Evolutionary conservation across 306 rosid genomes (phyloP).

Genomic region (Boehmeria nivea): DNA sequence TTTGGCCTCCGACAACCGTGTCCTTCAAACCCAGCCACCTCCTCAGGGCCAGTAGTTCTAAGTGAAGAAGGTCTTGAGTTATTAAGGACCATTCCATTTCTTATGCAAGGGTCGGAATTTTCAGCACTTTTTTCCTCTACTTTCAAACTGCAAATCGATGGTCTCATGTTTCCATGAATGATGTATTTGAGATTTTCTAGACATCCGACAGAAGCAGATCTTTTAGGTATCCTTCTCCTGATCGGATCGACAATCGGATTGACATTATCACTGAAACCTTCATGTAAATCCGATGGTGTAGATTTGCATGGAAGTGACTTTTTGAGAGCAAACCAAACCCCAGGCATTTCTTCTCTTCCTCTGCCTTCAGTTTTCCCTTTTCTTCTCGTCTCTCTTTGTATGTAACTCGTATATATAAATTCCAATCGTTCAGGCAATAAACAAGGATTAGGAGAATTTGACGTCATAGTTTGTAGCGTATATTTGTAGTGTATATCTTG

Average conservation of each 20-base stretch:
- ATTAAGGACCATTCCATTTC: not conserved
- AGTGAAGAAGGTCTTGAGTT: constrained; percentile 5
- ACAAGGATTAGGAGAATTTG: not conserved
- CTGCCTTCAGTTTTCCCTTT: constrained; percentile 9
- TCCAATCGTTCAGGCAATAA: no score
- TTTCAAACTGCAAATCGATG: constrained; percentile 16
- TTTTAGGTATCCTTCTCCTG: no score
- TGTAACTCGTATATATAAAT: no score
- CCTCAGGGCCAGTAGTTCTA: not conserved
- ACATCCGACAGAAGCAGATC: constrained; percentile 23
- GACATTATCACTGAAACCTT: no score
- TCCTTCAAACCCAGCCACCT: constrained; percentile 1
- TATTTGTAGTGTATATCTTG: not conserved
- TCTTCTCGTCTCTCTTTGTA: not conserved
- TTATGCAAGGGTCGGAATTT: not conserved
- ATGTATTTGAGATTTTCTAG: constrained; percentile 26
- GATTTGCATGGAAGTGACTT: constrained; percentile 42
- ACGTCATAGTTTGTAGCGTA: no score
- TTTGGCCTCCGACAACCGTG: not conserved
- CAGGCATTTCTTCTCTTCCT: constrained; percentile 41
- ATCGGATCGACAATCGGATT: no score
- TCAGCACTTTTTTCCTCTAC: constrained; percentile 1
- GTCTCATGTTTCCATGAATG: constrained; percentile 26
- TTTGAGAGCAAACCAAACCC: constrained; percentile 32
- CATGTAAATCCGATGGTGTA: no score